Conservation (phyloP, 768 basidiomycete genomes). For the Pulveroboletus sp. region DNA sequence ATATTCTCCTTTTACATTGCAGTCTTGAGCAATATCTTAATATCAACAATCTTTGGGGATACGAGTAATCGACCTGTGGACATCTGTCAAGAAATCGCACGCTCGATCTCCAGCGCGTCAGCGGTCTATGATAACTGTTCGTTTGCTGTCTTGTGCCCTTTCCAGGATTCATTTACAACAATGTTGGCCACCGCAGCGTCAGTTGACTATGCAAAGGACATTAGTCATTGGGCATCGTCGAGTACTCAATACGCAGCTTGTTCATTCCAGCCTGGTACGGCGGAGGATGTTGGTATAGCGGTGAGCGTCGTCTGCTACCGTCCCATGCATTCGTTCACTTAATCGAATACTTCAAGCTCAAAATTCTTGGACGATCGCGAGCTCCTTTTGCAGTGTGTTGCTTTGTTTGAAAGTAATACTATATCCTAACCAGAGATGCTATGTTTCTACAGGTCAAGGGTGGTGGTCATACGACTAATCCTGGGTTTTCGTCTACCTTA, state of each 20-base stretch:
- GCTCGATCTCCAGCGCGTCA: constrained; percentile 36
- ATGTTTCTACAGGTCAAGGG: constrained; percentile 45
- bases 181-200: background rate
- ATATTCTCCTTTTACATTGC: no score
- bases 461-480: constrained; percentile 54
- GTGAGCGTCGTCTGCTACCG: constrained; percentile 25
- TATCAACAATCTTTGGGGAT: no score
- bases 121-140: constrained; percentile 43
- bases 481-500: constrained; percentile 52
- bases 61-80: no score
- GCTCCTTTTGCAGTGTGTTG: constrained; percentile 17
- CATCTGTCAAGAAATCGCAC: background rate
- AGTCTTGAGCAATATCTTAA: no score
- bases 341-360: background rate
- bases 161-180: no score
- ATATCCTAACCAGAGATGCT: no score
- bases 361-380: constrained; percentile 42
- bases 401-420: no score
- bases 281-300: constrained; percentile 47
- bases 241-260: constrained; percentile 45
- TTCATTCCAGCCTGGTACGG: constrained; percentile 54
- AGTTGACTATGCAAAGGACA: constrained; percentile 38
- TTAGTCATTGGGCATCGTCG: constrained; percentile 48
- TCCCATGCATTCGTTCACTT: background rate
- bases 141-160: background rate